These are phyloP conservation scores for Ophiocordyceps robertsii DNA, from an alignment of 2,329 filamentous ascomycete genomes.

Conservation along the genomic window DNA sequence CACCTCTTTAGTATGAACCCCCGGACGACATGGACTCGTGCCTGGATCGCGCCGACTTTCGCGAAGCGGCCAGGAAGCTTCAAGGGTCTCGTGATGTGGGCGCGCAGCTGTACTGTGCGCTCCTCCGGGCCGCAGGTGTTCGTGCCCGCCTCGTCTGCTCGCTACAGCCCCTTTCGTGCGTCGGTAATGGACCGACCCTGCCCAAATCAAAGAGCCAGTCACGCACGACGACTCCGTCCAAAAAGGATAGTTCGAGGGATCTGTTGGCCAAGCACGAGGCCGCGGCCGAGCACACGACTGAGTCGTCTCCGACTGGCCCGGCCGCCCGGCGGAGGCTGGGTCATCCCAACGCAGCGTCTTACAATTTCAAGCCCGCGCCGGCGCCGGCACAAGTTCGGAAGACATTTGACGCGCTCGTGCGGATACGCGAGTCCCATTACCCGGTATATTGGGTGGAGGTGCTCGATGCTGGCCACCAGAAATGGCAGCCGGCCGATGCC, in stretches of 20 bases:
- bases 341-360: constrained; percentile 40
- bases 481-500: constrained; percentile 82
- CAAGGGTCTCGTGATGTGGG: constrained; percentile 81
- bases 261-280: constrained; percentile 15
- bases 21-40: constrained; percentile 53
- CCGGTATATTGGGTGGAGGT: constrained; percentile 94
- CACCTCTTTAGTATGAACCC: constrained; percentile 33
- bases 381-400: constrained; percentile 20
- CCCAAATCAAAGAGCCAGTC: constrained; percentile 22
- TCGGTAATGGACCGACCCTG: constrained; percentile 35
- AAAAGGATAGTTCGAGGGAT: constrained; percentile 15
- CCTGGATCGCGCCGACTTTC: constrained; percentile 61
- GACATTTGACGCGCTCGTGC: constrained; percentile 21
- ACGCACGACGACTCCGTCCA: constrained; percentile 14
- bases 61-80: constrained; percentile 51
- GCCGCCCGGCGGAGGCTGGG: constrained; percentile 35
- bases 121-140: constrained; percentile 72
- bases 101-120: constrained; percentile 78
- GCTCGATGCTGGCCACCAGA: constrained; percentile 73
- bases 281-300: constrained; percentile 23
- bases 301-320: constrained; percentile 14
- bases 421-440: constrained; percentile 55
- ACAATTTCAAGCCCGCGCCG: constrained; percentile 30
- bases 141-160: constrained; percentile 79
- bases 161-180: constrained; percentile 67